Conservation (phyloP, 257 asterid species). For the Agastache rugosa region DNA sequence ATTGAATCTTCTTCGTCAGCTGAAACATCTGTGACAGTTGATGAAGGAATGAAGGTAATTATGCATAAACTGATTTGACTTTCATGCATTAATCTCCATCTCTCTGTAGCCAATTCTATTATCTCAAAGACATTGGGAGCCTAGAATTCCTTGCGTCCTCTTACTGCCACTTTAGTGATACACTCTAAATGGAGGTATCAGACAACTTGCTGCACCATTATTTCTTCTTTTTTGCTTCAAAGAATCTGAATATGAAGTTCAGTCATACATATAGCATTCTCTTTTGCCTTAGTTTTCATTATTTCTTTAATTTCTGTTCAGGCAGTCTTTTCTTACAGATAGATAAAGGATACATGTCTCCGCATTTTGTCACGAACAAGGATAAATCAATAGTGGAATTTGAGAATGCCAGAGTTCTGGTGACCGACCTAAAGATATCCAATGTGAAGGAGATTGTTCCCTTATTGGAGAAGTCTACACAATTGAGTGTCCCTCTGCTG, state of each 20-base stretch:
- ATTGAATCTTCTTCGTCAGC: conserved; percentile 84
- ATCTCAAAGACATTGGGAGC: conserved; percentile 4
- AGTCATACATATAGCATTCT: conserved; percentile 8
- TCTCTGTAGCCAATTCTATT: conserved; percentile 10
- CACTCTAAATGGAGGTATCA: neutral
- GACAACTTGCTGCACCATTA: neutral
- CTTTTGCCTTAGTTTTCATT: conserved; percentile 50
- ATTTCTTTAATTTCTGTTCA: conserved; percentile 72
- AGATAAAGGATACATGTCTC: conserved; percentile 93
- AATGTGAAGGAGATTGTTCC: conserved; percentile 73
- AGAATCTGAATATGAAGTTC: neutral
- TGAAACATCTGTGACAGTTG: conserved; percentile 75
- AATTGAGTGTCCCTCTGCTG: conserved; percentile 85
- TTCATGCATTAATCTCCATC: neutral
- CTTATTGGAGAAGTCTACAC: conserved; percentile 90
- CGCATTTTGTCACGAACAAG: conserved; percentile 81
- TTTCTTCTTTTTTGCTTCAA: neutral
- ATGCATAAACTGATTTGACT: neutral
- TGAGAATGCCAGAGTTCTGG: conserved; percentile 85
- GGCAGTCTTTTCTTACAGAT: conserved; percentile 94
- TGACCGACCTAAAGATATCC: conserved; percentile 84
- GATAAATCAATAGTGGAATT: conserved; percentile 79
- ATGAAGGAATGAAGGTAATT: conserved; percentile 98
- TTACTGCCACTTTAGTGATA: neutral
- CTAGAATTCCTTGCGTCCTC: neutral